Evolutionary conservation across 2,329 filamentous ascomycete genomes (phyloP), one percentile per base, ranked within the genome.

Genomic region (Colletotrichum sp.): DNA sequence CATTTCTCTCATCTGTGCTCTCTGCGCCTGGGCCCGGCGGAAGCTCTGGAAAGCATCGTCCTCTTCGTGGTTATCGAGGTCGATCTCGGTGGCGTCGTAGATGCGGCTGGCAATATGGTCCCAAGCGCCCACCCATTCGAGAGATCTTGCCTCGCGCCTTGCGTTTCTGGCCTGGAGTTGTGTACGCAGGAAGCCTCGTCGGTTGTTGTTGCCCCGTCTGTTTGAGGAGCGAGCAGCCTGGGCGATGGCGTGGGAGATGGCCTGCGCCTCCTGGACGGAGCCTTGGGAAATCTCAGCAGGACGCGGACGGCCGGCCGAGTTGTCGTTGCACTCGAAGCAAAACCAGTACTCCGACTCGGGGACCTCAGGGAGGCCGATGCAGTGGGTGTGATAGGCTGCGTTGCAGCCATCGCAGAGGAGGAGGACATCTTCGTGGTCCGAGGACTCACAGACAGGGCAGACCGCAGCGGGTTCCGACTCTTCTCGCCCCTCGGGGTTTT

Each of bases 321-420:
- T 82, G 76, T 90, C 89, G 76, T 88, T 84, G 84, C 97, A 99
- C 80, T 94, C 92, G 84, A 97, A 93, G 86, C 97, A 99, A 83
- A 96, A 98, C 96, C 96, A 99, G 38, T 59, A 76, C 78, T 93
- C 88, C 32, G 94, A 94, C 34, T 89, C 86, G 26, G 96, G 96
- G 71, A 98, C 91, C 69, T 89, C 86, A 75, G 96, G 93, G 65
- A 98, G 90, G 38, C 95, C 96, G 76, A 98, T 92, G 84, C 97
- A 99, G 84, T 97, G 95, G 63, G 96, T 96, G 84, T 99, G 97
- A 80, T 96, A 98, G 58, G 94, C 91, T 38, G 93, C 93, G 87
- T 98, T 94, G 87, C 97, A 99, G 81, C 92, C 93, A 83, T 98
- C 96, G 86, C 97, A 99, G 76, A 98, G 91, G 78, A 98, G 92